These are phyloP conservation scores for Geoglossum cookeanum DNA, from an alignment of 2,329 filamentous ascomycete genomes.

Conservation along the genomic window DNA sequence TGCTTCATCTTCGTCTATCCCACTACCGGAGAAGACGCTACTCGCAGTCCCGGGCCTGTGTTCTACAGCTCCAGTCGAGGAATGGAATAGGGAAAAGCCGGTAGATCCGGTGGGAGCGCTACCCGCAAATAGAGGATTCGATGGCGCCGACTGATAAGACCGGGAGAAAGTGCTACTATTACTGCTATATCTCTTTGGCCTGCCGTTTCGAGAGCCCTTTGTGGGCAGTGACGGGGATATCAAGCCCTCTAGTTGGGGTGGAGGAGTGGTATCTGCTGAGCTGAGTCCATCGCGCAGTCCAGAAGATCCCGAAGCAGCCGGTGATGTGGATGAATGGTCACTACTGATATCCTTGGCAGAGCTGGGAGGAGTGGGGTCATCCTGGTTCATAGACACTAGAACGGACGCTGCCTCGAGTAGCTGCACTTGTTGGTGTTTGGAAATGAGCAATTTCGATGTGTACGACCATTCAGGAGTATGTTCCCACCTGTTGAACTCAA, in stretches of 20 bases:
- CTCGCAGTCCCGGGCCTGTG: conserved; percentile 42
- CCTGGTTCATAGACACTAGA: conserved; percentile 68
- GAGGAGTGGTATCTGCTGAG: conserved; percentile 83
- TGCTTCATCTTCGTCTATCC: conserved; percentile 55
- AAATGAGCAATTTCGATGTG: conserved; percentile 94
- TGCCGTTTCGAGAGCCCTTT: conserved; percentile 12
- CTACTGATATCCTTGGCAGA: conserved; percentile 51
- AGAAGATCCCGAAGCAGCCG: conserved; percentile 62
- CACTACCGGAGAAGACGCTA: conserved; percentile 36
- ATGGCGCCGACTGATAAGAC: conserved; percentile 59
- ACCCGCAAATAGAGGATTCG: conserved; percentile 34
- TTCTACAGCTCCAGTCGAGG: conserved; percentile 50
- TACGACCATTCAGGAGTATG: conserved; percentile 96
- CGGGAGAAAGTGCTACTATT: conserved; percentile 43
- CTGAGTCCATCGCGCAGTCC: conserved; percentile 60
- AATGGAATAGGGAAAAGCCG: conserved; percentile 19
- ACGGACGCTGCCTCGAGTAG: conserved; percentile 94
- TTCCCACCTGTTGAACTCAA: conserved; percentile 61
- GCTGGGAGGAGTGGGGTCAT: conserved; percentile 33
- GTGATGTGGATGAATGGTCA: conserved; percentile 66
- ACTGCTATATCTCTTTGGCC: conserved; percentile 18
- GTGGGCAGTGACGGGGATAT: conserved; percentile 26
- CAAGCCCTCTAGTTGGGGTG: conserved; percentile 52
- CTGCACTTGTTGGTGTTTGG: conserved; percentile 98
- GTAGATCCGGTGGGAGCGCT: conserved; percentile 30